Evolutionary conservation across 148 eudicot species (phyloP).

Genomic region (Cornus suecica): DNA sequence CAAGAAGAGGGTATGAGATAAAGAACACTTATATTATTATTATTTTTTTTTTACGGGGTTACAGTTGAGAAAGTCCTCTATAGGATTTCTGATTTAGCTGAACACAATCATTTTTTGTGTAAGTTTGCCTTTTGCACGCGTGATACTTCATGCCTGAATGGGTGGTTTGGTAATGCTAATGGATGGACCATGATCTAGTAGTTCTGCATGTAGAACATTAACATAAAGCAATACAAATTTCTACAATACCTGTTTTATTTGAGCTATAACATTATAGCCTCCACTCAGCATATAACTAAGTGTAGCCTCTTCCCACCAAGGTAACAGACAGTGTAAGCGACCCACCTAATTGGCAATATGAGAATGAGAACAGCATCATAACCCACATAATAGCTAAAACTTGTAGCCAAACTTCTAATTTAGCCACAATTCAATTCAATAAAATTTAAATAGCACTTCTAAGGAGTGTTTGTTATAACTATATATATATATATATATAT

Average conservation of each 20-base stretch:
- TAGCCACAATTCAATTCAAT: background rate
- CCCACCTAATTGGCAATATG: slow-evolving; percentile 47
- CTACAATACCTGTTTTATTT: slow-evolving; percentile 51
- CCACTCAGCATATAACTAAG: slow-evolving; percentile 77
- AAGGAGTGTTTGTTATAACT: background rate
- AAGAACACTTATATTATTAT: no score
- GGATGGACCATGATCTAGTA: background rate
- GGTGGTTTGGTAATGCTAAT: no score
- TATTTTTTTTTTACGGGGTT: no score
- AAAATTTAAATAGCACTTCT: background rate
- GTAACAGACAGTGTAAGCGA: slow-evolving; percentile 73
- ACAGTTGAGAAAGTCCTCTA: no score
- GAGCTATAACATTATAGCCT: slow-evolving; percentile 64
- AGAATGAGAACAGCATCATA: slow-evolving; percentile 1
- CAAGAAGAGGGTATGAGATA: no score
- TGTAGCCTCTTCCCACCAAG: slow-evolving; percentile 96
- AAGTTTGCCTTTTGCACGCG: no score
- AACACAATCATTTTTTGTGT: no score
- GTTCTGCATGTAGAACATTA: background rate
- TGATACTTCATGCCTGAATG: no score
- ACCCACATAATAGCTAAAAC: background rate
- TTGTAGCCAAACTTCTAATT: background rate
- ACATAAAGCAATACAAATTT: background rate
- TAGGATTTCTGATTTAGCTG: no score
- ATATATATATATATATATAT: no score